These are phyloP conservation scores for Alopecurus myosuroides DNA, from an alignment of 176 grass and related monocot genomes.

Conservation along the genomic window DNA sequence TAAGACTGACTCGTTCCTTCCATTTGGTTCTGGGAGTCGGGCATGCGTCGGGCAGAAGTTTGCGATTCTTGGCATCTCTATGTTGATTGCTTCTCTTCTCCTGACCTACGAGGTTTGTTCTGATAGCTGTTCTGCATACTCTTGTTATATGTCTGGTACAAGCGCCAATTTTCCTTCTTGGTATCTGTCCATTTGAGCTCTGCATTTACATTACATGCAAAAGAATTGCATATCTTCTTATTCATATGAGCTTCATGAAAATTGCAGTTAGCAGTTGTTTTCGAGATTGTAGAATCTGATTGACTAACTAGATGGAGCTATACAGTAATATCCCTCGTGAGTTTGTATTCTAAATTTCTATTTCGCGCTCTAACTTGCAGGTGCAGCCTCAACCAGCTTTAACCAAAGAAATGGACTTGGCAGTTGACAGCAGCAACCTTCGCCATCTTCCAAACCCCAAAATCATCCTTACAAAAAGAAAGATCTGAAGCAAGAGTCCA, in stretches of 20 bases:
- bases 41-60: constrained; percentile 76
- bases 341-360: background rate
- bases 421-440: constrained; percentile 24
- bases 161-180: background rate
- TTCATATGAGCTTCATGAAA: background rate
- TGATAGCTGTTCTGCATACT: background rate
- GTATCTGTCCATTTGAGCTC: background rate
- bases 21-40: constrained; percentile 81
- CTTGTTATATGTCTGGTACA: background rate
- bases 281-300: background rate
- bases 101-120: constrained; percentile 67
- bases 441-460: constrained; percentile 50
- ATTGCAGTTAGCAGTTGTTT: background rate
- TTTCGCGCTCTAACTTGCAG: constrained; percentile 42
- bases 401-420: constrained; percentile 18
- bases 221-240: background rate
- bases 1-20: constrained; percentile 60
- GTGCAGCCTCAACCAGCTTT: constrained; percentile 46
- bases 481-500: constrained; percentile 2
- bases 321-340: background rate
- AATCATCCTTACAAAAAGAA: constrained; percentile 57
- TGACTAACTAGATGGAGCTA: background rate
- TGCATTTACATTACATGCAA: background rate
- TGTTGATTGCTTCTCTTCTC: constrained; percentile 64
- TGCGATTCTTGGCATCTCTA: constrained; percentile 60